A percentile compares a stretch with the other conserved stretches of the same genome.
phyloP scores from a whole-genome alignment of 1,284 basidiomycete genomes.

The Sparassis latifolia region DNA sequence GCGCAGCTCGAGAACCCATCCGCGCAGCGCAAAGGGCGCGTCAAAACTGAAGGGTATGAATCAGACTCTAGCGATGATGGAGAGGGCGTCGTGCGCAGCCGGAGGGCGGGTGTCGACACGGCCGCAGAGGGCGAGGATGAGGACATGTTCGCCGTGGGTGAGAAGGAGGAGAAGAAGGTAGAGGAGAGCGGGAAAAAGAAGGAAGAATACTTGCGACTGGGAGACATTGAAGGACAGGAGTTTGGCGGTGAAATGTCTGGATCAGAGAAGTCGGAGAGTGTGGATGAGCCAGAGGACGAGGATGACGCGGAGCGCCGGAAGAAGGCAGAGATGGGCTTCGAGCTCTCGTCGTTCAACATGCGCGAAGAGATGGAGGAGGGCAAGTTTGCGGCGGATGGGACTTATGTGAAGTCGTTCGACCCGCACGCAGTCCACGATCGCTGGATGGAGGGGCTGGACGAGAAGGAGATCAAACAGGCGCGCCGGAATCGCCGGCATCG shows the following conservation, averaged over 20 bases:
- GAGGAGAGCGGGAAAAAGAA: conserved; percentile 45
- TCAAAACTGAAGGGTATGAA: conserved; percentile 87
- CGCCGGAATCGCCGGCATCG: conserved; percentile 60
- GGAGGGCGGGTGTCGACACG: conserved; percentile 46
- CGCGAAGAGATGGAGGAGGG: conserved; percentile 97
- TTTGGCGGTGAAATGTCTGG: conserved; percentile 51
- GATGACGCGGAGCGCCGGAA: conserved; percentile 68
- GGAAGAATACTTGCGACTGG: conserved; percentile 75
- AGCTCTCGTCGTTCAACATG: conserved; percentile 97
- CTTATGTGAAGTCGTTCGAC: conserved; percentile 82
- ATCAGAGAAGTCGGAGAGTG: conserved; percentile 31
- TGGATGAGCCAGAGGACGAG: conserved; percentile 63
- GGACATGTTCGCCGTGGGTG: conserved; percentile 82
- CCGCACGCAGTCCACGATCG: conserved; percentile 88
- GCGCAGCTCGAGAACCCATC: conserved; percentile 60
- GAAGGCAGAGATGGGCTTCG: conserved; percentile 88
- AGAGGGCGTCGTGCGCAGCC: conserved; percentile 79
- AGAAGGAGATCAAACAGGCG: conserved; percentile 83
- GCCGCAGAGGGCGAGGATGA: conserved; percentile 61
- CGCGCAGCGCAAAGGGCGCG: conserved; percentile 52
- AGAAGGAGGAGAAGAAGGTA: conserved; percentile 35
- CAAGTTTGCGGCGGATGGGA: conserved; percentile 92
- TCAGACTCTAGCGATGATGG: conserved; percentile 92
- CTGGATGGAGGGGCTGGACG: conserved; percentile 91
- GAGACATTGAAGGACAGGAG: conserved; percentile 95